Evolutionary conservation across 495 filamentous ascomycete genomes (phyloP), one percentile per base, ranked within the genome.

Genomic region (Daldinia vernicosa): DNA sequence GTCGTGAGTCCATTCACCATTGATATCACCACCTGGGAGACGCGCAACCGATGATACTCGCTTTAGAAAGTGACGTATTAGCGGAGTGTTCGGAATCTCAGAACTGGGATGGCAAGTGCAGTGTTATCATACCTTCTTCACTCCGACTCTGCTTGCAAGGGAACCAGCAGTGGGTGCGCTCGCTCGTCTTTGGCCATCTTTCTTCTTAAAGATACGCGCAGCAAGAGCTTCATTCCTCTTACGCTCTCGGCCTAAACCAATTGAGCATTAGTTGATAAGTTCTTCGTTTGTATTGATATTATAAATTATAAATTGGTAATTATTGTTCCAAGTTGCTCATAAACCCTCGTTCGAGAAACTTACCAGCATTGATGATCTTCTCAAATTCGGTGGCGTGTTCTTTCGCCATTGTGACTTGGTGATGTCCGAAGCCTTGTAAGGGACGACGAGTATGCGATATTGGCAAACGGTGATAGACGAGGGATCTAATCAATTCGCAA

Each of bases 121-220:
- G 26, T 35, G 32, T 30, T 47, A 28, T 60, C 62, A 66, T 80
- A 92, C 90, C 88, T 94, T 93, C 47, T 86, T 84, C 24, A 92
- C 83, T 51, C 89, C 91, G n/a, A 90, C 88, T 77, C 93, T 85
- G 75, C 91, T 93, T 63, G 93, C 91, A 37, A 95, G 84, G 58
- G 87, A 84, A 54, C 86, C 84, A 55, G 71, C 72, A 27, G 82
- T 79, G 6, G 88, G 85, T 9, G 88, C 85, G 77, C 85, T 90
- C 0, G 84, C 73, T 66, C 88, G 84, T 66, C 91, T 85, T 12
- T 66, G 28, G 37, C 19, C 37, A 60, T 87, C 85, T 71, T 85
- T 89, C 72, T 85, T 89, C 59, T 86, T 86, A 50, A 95, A 87
- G 24, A 95, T 89, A 69, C 88, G 83, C 40, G 88, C 86, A 43